These are phyloP conservation scores for Amauroascus verrucosus DNA, from an alignment of 2,329 filamentous ascomycete genomes.

Conservation along the genomic window DNA sequence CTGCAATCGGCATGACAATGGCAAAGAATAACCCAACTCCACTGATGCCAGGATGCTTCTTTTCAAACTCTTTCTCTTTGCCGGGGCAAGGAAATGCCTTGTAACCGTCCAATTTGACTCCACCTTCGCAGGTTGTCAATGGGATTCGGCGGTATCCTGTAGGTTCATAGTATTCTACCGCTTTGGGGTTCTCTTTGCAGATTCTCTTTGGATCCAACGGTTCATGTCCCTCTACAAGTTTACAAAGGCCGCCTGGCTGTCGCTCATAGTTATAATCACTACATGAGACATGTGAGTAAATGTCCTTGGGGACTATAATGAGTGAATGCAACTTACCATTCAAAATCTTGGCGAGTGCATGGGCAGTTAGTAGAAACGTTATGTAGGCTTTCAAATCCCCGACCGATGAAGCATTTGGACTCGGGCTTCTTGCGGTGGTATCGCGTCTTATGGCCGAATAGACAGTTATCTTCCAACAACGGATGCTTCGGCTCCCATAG, in stretches of 20 bases:
- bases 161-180: conserved; percentile 68
- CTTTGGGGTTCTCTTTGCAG: conserved; percentile 55
- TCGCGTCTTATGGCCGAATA: conserved; percentile 82
- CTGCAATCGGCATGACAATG: conserved; percentile 61
- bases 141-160: conserved; percentile 86
- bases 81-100: conserved; percentile 58
- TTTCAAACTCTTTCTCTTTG: conserved; percentile 71
- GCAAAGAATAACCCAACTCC: conserved; percentile 76
- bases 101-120: conserved; percentile 62
- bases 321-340: conserved; percentile 57
- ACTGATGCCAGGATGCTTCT: conserved; percentile 55
- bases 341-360: conserved; percentile 77
- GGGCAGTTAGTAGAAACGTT: conserved; percentile 63
- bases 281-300: conserved; percentile 10
- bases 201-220: conserved; percentile 51
- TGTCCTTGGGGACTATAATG: neutral
- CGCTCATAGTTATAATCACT: conserved; percentile 92
- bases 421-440: conserved; percentile 86
- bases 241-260: conserved; percentile 64
- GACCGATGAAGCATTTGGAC: conserved; percentile 70
- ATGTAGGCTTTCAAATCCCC: conserved; percentile 60
- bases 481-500: conserved; percentile 85
- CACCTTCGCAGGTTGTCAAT: conserved; percentile 73
- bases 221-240: conserved; percentile 60
- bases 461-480: conserved; percentile 62